Percentiles rank a stretch among this genome's conserved stretches.
Evolutionary conservation across 345 rosid genomes (phyloP).

Genomic region (Carallia brachiata): DNA sequence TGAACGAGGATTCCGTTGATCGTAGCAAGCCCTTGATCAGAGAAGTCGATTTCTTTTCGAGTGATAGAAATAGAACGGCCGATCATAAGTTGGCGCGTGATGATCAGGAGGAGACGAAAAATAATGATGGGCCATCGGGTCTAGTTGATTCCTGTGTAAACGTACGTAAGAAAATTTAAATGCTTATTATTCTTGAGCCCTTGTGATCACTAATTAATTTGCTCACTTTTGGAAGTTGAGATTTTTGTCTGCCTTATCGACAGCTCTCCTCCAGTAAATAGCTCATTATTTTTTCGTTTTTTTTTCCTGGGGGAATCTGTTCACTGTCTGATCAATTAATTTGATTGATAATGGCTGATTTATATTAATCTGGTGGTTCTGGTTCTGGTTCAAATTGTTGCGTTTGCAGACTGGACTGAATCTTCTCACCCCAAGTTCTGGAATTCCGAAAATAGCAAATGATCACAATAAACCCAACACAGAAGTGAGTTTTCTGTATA

Average conservation of each 20-base stretch:
- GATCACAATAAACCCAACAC: constrained; percentile 33
- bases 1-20: constrained; percentile 18
- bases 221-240: no score
- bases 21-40: constrained; percentile 37
- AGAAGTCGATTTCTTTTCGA: constrained; percentile 84
- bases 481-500: constrained; percentile 39
- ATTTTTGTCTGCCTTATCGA: no score
- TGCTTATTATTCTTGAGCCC: background rate
- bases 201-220: background rate
- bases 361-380: background rate
- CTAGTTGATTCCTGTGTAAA: constrained; percentile 40
- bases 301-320: background rate
- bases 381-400: background rate
- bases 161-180: constrained; percentile 55
- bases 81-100: background rate
- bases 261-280: no score
- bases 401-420: constrained; percentile 52
- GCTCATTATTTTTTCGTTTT: background rate
- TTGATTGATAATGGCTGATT: constrained; percentile 1
- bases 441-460: constrained; percentile 26
- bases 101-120: constrained; percentile 26
- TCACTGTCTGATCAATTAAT: background rate
- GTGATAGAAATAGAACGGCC: background rate
- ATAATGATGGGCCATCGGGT: constrained; percentile 12
- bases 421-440: constrained; percentile 45